phyloP scores from a whole-genome alignment of 108 stramenopile species.

The Halocafeteria seosinensis region DNA sequence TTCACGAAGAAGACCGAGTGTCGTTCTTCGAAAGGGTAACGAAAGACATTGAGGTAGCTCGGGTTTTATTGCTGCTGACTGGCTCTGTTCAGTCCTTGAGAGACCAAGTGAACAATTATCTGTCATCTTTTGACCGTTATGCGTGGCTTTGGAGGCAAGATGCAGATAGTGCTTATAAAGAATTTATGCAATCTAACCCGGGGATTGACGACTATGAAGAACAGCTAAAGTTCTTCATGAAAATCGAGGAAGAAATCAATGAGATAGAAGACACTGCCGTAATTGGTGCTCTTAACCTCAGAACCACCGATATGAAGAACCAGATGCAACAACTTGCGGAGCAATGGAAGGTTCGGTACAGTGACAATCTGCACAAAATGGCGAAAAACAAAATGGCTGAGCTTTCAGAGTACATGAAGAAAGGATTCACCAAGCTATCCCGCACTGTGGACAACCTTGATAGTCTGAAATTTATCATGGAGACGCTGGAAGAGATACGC shows the following conservation, averaged over 20 bases:
- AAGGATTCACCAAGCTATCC: conserved; percentile 37
- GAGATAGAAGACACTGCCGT: background rate
- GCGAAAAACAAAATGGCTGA: conserved; percentile 37
- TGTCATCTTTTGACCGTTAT: conserved; percentile 45
- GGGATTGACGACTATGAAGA: conserved; percentile 46
- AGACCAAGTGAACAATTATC: conserved; percentile 62
- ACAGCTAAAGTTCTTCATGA: conserved; percentile 16
- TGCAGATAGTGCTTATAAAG: conserved; percentile 55
- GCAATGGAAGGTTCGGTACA: conserved; percentile 17
- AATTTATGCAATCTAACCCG: conserved; percentile 43
- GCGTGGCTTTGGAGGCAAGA: conserved; percentile 71
- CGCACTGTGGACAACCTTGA: conserved; percentile 25
- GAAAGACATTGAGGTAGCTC: conserved; percentile 66
- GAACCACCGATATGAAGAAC: conserved; percentile 18
- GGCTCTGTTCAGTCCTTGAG: conserved; percentile 65
- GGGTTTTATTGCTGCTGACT: conserved; percentile 63
- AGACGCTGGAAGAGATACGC: conserved; percentile 32
- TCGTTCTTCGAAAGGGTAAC: conserved; percentile 70
- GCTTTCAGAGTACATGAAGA: conserved; percentile 59
- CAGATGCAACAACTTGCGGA: background rate
- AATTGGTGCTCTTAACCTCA: conserved; percentile 37
- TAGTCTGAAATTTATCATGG: conserved; percentile 31
- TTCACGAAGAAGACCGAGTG: conserved; percentile 2
- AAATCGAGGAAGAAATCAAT: background rate
- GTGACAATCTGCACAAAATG: conserved; percentile 35